Percentiles rank a stretch among this genome's conserved stretches.
These are phyloP conservation scores for Deinandra increscens DNA, from an alignment of 129 eudicot species.

Conservation along the genomic window DNA sequence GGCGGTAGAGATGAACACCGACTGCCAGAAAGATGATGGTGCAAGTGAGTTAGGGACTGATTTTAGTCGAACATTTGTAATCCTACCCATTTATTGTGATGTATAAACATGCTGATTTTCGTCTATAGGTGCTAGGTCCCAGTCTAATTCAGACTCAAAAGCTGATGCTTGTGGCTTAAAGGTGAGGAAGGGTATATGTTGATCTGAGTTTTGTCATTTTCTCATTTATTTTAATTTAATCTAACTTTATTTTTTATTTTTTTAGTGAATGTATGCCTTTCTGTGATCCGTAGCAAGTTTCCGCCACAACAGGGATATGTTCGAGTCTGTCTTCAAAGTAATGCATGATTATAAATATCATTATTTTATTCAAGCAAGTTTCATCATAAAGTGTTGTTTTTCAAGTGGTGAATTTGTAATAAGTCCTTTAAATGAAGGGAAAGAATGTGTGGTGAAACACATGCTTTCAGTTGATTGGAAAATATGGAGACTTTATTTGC, in stretches of 20 bases:
- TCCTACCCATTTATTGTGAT: too few species aligned
- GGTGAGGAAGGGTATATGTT: conserved; percentile 75
- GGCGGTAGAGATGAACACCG: too few species aligned
- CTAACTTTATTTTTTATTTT: not conserved
- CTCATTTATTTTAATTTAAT: not conserved
- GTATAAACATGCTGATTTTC: too few species aligned
- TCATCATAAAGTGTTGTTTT: not conserved
- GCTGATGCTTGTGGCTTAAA: conserved; percentile 95
- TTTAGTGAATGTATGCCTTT: conserved; percentile 84
- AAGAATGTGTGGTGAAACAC: too few species aligned
- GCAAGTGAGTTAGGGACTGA: too few species aligned
- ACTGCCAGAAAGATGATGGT: too few species aligned
- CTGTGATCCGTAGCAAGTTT: conserved; percentile 68
- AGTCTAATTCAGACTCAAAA: too few species aligned
- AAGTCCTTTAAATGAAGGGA: conserved; percentile 59
- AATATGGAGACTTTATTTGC: conserved; percentile 58
- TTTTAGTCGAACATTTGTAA: too few species aligned
- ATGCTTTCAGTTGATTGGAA: conserved; percentile 92
- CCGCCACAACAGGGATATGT: conserved; percentile 73
- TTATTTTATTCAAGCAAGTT: conserved; percentile 4
- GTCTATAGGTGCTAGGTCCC: too few species aligned
- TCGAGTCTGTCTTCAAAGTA: conserved; percentile 90
- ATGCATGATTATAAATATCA: conserved; percentile 47
- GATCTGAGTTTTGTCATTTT: not conserved
- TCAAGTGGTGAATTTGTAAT: conserved; percentile 82